Evolutionary conservation across 148 eudicot species (phyloP).

Genomic region (Cornus suecica): DNA sequence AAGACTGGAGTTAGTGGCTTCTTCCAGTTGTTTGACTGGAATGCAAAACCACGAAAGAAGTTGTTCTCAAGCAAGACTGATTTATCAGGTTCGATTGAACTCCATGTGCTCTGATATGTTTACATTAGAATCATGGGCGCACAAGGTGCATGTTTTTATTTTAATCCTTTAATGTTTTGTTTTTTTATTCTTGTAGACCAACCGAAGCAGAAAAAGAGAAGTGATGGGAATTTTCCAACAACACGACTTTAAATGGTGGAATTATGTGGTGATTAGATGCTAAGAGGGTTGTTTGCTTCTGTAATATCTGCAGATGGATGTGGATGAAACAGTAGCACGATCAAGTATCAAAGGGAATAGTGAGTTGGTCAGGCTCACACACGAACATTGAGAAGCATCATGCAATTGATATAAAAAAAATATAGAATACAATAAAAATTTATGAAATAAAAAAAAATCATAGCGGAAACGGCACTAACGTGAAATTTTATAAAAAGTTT

Average conservation of each 20-base stretch:
- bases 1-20: slow-evolving; percentile 89
- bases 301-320: slow-evolving; percentile 49
- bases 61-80: slow-evolving; percentile 76
- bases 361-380: too few species aligned
- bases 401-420: too few species aligned
- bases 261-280: not conserved
- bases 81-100: slow-evolving; percentile 51
- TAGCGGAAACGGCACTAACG: too few species aligned
- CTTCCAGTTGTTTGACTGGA: slow-evolving; percentile 96
- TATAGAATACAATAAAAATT: too few species aligned
- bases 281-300: not conserved
- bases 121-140: not conserved
- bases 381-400: too few species aligned
- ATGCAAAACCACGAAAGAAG: slow-evolving; percentile 90
- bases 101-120: not conserved
- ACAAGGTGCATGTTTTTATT: not conserved
- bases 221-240: slow-evolving; percentile 57
- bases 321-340: slow-evolving; percentile 53
- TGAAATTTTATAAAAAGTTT: too few species aligned
- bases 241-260: slow-evolving; percentile 58
- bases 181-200: slow-evolving; percentile 45
- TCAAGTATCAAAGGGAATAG: slow-evolving; percentile 65
- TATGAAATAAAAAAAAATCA: too few species aligned
- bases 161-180: not conserved
- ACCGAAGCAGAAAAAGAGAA: slow-evolving; percentile 65